These are phyloP conservation scores for Heliamphora pulchella DNA, from an alignment of 179 eudicot species.

Conservation along the genomic window DNA sequence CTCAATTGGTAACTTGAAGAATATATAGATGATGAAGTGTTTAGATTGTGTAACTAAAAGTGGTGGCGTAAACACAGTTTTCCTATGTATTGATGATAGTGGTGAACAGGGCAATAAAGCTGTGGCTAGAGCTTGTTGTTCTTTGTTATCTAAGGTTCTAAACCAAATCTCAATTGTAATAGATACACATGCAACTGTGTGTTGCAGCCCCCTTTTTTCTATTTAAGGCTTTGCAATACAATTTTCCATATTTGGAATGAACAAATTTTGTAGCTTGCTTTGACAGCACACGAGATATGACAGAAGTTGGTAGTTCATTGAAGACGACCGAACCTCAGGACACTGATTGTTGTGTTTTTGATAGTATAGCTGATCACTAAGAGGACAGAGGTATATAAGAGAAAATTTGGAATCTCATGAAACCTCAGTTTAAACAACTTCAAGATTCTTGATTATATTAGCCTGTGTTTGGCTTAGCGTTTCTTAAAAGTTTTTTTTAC, in stretches of 20 bases:
- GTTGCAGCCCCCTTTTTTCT: not conserved
- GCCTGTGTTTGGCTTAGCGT: no score
- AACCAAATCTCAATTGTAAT: not conserved
- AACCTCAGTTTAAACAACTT: not conserved
- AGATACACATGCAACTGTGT: not conserved
- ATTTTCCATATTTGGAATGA: not conserved
- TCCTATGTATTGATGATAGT: conserved; percentile 69
- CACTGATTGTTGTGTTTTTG: not conserved
- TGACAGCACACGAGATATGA: not conserved
- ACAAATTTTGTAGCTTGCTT: not conserved
- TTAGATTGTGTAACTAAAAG: conserved; percentile 65
- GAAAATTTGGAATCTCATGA: not conserved
- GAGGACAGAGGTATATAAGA: not conserved
- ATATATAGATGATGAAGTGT: conserved; percentile 56
- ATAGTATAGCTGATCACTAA: not conserved
- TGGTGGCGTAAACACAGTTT: conserved; percentile 83
- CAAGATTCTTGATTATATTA: not conserved
- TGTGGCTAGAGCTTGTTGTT: conserved; percentile 64
- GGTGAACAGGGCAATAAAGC: conserved; percentile 59
- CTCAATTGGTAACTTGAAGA: no score
- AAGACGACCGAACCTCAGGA: not conserved
- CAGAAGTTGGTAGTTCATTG: not conserved
- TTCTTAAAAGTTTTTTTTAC: no score
- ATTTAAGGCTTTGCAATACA: not conserved
- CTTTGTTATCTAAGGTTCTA: conserved; percentile 68